Evolutionary conservation across 805 yeast species (phyloP).

Genomic region (Hermanozyma aechmeae): DNA sequence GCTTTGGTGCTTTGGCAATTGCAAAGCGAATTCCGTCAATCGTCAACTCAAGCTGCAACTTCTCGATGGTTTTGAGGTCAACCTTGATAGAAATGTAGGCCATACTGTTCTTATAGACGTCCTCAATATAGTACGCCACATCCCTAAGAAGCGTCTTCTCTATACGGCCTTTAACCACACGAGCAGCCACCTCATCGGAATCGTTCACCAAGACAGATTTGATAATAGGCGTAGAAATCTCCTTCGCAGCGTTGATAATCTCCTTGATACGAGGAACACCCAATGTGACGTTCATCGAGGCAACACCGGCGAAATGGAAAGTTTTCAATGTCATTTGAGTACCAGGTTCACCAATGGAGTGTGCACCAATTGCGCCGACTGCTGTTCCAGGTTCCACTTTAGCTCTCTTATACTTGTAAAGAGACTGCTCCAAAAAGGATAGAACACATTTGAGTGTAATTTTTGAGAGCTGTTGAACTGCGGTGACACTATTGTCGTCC

Average conservation of each 20-base stretch:
- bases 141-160: slow-evolving; percentile 87
- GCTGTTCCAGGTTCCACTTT: slow-evolving; percentile 99
- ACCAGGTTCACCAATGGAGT: slow-evolving; percentile 98
- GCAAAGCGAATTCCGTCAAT: slow-evolving; percentile 83
- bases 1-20: slow-evolving; percentile 73
- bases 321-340: slow-evolving; percentile 92
- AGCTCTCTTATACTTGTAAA: slow-evolving; percentile 77
- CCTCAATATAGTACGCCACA: slow-evolving; percentile 84
- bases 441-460: slow-evolving; percentile 53
- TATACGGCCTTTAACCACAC: slow-evolving; percentile 95
- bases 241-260: slow-evolving; percentile 93
- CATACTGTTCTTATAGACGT: slow-evolving; percentile 74
- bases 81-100: slow-evolving; percentile 76
- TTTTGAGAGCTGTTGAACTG: slow-evolving; percentile 57
- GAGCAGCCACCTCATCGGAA: slow-evolving; percentile 92
- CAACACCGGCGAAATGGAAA: slow-evolving; percentile 99
- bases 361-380: slow-evolving; percentile 99
- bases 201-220: slow-evolving; percentile 90
- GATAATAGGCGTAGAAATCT: slow-evolving; percentile 92
- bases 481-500: slow-evolving; percentile 17
- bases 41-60: slow-evolving; percentile 79
- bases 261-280: slow-evolving; percentile 99
- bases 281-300: slow-evolving; percentile 95
- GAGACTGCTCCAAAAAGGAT: slow-evolving; percentile 65
- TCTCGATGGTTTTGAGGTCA: slow-evolving; percentile 78